A percentile compares a stretch with the other conserved stretches of the same genome.
These are phyloP conservation scores for Saccharomyces hybrid DNA, from an alignment of 1,139 yeast genomes.

Conservation along the genomic window DNA sequence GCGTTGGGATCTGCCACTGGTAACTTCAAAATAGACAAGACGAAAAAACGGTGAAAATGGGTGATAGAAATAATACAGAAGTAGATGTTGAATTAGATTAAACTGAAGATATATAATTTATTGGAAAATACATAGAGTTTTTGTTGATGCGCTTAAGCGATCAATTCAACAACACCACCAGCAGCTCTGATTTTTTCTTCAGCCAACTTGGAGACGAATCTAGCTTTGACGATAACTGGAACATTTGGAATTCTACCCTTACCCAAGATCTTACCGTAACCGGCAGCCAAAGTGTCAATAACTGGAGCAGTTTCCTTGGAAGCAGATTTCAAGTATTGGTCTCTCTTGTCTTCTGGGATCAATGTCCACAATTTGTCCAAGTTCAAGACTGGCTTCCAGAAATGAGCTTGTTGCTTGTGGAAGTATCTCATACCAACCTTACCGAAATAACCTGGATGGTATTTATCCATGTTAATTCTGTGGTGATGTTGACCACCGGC, in stretches of 20 bases:
- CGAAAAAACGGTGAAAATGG: neutral
- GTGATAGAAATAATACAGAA: neutral
- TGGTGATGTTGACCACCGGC: constrained; percentile 99
- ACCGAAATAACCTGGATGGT: constrained; percentile 99
- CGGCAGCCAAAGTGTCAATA: constrained; percentile 98
- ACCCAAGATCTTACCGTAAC: constrained; percentile 99
- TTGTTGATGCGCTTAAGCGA: constrained; percentile 58
- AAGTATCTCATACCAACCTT: constrained; percentile 99
- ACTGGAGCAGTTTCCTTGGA: constrained; percentile 94
- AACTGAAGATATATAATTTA: constrained; percentile 2
- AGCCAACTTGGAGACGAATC: constrained; percentile 98
- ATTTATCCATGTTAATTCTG: constrained; percentile 99
- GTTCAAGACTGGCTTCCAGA: constrained; percentile 98
- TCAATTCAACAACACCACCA: constrained; percentile 99
- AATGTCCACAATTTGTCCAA: constrained; percentile 98
- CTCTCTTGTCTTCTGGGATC: constrained; percentile 91
- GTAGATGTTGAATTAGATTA: constrained; percentile 3
- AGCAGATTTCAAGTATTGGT: constrained; percentile 82
- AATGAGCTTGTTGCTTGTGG: constrained; percentile 94
- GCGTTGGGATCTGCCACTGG: neutral
- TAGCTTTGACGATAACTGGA: constrained; percentile 98
- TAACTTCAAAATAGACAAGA: neutral
- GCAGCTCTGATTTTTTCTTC: constrained; percentile 99
- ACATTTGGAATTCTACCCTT: constrained; percentile 97
- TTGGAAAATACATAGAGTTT: constrained; percentile 1